These are phyloP conservation scores for Chlamydomonas reinhardtii DNA, from an alignment of 163 green algal species.

Conservation along the genomic window DNA sequence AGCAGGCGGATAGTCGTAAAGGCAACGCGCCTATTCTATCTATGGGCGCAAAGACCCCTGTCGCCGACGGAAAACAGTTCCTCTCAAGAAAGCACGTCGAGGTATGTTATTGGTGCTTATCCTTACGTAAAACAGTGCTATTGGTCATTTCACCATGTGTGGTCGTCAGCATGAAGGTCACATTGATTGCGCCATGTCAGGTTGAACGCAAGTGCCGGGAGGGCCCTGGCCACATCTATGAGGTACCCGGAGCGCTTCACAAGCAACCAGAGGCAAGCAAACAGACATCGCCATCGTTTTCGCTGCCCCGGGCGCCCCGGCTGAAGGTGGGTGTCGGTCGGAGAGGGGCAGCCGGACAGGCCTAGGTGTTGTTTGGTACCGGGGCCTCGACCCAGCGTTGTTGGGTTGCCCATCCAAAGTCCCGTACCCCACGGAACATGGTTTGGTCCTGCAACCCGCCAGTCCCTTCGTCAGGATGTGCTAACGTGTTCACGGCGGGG, in stretches of 20 bases:
- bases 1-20: constrained; percentile 45
- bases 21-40: constrained; percentile 11
- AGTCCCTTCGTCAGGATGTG: too few species aligned
- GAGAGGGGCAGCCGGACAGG: too few species aligned
- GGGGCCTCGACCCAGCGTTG: too few species aligned
- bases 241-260: constrained; percentile 10
- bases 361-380: too few species aligned
- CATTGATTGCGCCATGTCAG: constrained; percentile 7
- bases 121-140: neutral
- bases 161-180: neutral
- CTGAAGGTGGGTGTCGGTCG: too few species aligned
- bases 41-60: neutral
- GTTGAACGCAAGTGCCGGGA: constrained; percentile 41
- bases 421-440: too few species aligned
- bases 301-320: too few species aligned
- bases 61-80: constrained; percentile 8
- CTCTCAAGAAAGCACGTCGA: constrained; percentile 31
- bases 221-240: constrained; percentile 45
- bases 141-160: neutral
- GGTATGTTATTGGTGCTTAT: neutral
- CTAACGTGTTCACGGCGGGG: too few species aligned
- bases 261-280: constrained; percentile 36
- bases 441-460: too few species aligned
- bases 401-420: too few species aligned
- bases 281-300: constrained; percentile 10